These are phyloP conservation scores for Colletotrichum melonis DNA, from an alignment of 2,329 filamentous ascomycete species.

Conservation along the genomic window DNA sequence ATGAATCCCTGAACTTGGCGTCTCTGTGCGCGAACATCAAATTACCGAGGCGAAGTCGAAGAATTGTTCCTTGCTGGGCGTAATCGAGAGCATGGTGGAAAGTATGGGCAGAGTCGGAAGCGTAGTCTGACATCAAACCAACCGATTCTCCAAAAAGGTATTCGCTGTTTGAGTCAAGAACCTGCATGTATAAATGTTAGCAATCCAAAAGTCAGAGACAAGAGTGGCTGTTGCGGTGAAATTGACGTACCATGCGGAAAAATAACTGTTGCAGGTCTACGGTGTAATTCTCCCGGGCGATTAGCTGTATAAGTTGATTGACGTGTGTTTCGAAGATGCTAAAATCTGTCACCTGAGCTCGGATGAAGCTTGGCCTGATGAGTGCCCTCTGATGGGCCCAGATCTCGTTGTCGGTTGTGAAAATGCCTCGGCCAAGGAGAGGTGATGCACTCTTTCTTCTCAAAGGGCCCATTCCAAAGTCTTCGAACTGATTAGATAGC, in stretches of 20 bases:
- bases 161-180: slow-evolving; percentile 60
- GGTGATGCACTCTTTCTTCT: slow-evolving; percentile 45
- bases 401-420: slow-evolving; percentile 57
- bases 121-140: slow-evolving; percentile 31
- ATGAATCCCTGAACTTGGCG: slow-evolving; percentile 29
- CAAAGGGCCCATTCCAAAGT: slow-evolving; percentile 57
- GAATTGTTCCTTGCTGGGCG: slow-evolving; percentile 41
- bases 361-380: slow-evolving; percentile 47
- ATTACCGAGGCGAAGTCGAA: slow-evolving; percentile 38
- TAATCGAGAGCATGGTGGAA: slow-evolving; percentile 49
- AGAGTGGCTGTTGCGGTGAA: neutral
- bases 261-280: slow-evolving; percentile 66
- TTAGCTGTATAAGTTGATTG: slow-evolving; percentile 43
- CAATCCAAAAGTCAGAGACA: too few species aligned
- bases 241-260: slow-evolving; percentile 49
- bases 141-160: slow-evolving; percentile 66
- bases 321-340: slow-evolving; percentile 43
- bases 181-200: neutral
- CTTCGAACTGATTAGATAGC: slow-evolving; percentile 61
- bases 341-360: slow-evolving; percentile 43
- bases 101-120: slow-evolving; percentile 26
- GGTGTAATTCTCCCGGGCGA: slow-evolving; percentile 20
- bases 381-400: slow-evolving; percentile 58
- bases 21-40: slow-evolving; percentile 36
- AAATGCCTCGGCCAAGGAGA: slow-evolving; percentile 55